Evolutionary conservation across 2,329 filamentous ascomycete genomes (phyloP), one percentile per base, ranked within the genome.

Genomic region (Cyanodermella asteris): DNA sequence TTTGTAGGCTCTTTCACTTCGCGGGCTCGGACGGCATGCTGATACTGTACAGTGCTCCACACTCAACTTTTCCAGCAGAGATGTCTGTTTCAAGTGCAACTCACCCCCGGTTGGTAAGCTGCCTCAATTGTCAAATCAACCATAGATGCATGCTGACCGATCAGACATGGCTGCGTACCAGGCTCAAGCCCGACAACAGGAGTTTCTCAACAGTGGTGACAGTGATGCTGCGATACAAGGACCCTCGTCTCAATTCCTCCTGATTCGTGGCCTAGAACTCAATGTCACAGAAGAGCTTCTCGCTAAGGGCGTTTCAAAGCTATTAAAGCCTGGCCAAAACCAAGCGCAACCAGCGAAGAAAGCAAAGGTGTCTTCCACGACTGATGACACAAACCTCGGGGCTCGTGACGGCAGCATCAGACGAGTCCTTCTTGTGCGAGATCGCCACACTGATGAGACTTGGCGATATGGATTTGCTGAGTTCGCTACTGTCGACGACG

Each of bases 401-500:
- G 77, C 78, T 4, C 64, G 61, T 28, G 67, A 72, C 16, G 69
- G 71, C 12, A 78, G 75, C n/a, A 51, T 90, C 6, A 65, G 73
- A 32, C 67, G 78, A 25, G 67, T 87, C 2, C 64, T 87, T 31
- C 51, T 90, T 14, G 70, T 87, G 38, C 65, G 78, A 28, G 74
- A 84, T 40, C 61, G 69, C 22, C 59, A 56, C 31, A 72, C 60
- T 4, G 63, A 77, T 27, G 70, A 76, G 31, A 78, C 72, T 25
- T 76, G 75, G 59, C 65, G 71, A 35, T 90, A 78, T 38, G 78
- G 77, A 0, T 90, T 90, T 46, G 78, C 71, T 1, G 78, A 90
- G 44, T 90, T 82, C 42, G 71, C 66, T 37, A 73, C 66, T 1
- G 54, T 78, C 11, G 67, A 74, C 36, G 76, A 87, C 44, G 75